Evolutionary conservation across 495 filamentous ascomycete genomes (phyloP), one percentile per base, ranked within the genome.

Genomic region (Daldinia concentrica): DNA sequence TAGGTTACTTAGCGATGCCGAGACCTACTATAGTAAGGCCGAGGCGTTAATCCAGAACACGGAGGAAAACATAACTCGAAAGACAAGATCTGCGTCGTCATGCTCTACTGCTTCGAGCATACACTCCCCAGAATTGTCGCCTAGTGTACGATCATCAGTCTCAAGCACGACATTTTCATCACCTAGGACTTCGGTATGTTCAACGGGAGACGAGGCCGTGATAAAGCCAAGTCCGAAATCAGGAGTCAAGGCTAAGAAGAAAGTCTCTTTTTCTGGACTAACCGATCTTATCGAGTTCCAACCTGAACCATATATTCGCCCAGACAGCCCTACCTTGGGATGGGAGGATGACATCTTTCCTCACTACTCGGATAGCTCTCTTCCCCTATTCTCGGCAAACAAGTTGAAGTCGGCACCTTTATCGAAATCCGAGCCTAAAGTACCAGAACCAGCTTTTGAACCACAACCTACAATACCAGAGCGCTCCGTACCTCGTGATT

Each of bases 241-340:
- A 6, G 50, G 15, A 27, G 63, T 51, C 19, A 78, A 74, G 34
- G 62, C 75, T 5, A 85, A 83, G 67, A 87, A 86, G 77, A 85
- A 84, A 72, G 85, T 87, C 0, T 85, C 84, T 6, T 86, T 87
- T 70, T 85, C 81, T 5, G 76, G 81, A 39, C 73, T 81, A 7
- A 72, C 80, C 3, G 75, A 81, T 50, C 68, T 78, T 26, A 68
- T 77, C 45, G 74, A 76, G 54, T 76, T 78, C 62, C 63, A 75
- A 27, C 68, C 76, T 0, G 81, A 84, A 64, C 83, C 84, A 11
- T 74, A 80, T 19, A 76, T 84, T 66, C 81, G 82, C 30, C 80
- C 83, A 1, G 81, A 86, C 64, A 82, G 82, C 19, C 82, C 81
- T 15, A 84, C 81, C 0, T 74, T 83, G 19, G 81, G 81, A 24